Base-by-base conservation (phyloP, 257 asterid genomes). In the Forsythia viridissima region DNA sequence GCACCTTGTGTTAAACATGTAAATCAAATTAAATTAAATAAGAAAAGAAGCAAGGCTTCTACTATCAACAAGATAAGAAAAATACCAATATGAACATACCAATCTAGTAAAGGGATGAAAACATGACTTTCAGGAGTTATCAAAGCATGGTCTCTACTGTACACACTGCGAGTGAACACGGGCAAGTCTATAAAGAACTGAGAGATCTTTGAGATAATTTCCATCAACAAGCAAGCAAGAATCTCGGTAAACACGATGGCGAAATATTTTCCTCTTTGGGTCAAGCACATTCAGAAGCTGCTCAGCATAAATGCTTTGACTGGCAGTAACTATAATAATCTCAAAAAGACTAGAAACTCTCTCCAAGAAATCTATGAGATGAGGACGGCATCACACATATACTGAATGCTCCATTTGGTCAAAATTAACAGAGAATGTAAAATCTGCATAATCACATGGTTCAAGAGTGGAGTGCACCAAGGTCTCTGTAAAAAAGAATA, bases 391-490 rank as follows among this genome's bases (percentile, higher is more conserved):
- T 68, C 97, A 85, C 66, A 96, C 99, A 76, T 84, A 92, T 43
- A 93, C 92, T 0, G 92, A 83, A 82, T 96, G 97, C 71, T 92
- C 92, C 71, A 82, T 89, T 61, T 77, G 75, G 89, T 96, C 92
- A 81, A 96, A 93, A 85, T 96, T 87, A 55, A 93, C 98, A 2
- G 93, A 77, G 81, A 96, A 96, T 21, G 96, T 92, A 86, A 96
- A 93, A 86, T 96, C 99, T 44, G 96, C 91, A 85, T 91, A 94
- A 48, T 81, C 82, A 70, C 96, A 93, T 15, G 96, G 97, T 79
- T 96, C 98, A 39, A 96, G 97, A 34, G 96, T 83, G 68, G 99
- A 93, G 88, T 96, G 99, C 88, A 96, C 99, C 96, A 96, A 88
- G 77, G 99, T 96, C 86, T 96, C 98, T 96, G 97, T 79, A 88